Base-by-base conservation (phyloP, 768 basidiomycete genomes). In the Hericium coralloides region DNA sequence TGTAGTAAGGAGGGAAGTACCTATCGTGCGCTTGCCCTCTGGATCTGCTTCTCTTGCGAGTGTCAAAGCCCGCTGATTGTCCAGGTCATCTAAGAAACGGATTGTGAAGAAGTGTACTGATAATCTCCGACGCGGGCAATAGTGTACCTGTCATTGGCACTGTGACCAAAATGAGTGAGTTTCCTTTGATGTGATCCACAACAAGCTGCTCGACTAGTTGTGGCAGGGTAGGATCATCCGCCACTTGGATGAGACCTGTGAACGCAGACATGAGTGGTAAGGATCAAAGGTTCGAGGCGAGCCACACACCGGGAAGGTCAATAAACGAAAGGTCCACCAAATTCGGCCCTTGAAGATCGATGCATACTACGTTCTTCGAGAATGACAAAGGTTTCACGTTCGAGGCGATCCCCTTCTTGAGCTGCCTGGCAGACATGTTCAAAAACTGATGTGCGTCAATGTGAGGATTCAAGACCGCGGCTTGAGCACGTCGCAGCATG, bases 401-500 rank as follows among this genome's bases (percentile, higher is more conserved):
- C n/a, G 43, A 45, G n/a, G n/a, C 12, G 9, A 39, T 12, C 17
- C 39, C n/a, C 25, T 18, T 43, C 12, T 41, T 47, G 8, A 60
- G 15, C 17, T 49, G 53, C 0, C 51, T 39, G n/a, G 26, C n/a
- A 6, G 39, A 38, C 60, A 57, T 59, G 2, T 12, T 53, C 25
- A 66, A 38, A 23, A 66, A 61, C 2, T 45, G 37, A 6, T 20
- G 55, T 70, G 73, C 54, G 7, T 69, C 53, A 10, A 74, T 55
- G 14, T 71, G 66, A 0, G 79, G 79, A 50, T 76, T 74, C 3
- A 88, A 71, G 18, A 83, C 74, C 0, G 83, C 83, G 0, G 77
- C 74, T 60, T 87, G 85, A 0, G 85, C 84, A 2, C 83, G 74
- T 12, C 82, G 76, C 5, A 87, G 73, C 66, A 73, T 75, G 2